Base-by-base conservation (phyloP, 495 filamentous ascomycete species). In the Astrothelium subdiscretum region DNA sequence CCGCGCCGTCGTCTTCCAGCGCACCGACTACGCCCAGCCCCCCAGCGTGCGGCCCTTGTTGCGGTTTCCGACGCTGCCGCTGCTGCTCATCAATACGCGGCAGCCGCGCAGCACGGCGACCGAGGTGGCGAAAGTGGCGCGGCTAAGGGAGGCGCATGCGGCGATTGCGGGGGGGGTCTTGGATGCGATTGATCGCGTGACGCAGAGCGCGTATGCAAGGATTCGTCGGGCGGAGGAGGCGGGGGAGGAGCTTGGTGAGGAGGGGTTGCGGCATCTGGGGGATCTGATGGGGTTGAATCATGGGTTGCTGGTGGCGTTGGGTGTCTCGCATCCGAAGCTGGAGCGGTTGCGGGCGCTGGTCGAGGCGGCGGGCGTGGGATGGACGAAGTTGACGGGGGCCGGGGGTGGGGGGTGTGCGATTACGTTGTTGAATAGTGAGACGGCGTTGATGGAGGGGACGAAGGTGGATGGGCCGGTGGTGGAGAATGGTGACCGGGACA, bases 381-480 rank as follows among this genome's bases (percentile, higher is more conserved):
- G 91, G 90, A 95, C 94, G 4, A 98, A 98, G 71, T 81, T 98
- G 57, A 98, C 94, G 1, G 94, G 94, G 61, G 94, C 92, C 5
- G 94, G 94, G 13, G 94, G 92, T 3, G 94, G 94, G 42, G 94
- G 94, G 0, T 96, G 94, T 72, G 91, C 91, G 1, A 97, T 98
- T 67, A 94, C 92, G 2, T 74, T 98, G 4, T 77, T 97, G 42
- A 88, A 85, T 62, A 89, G 91, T 0, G 78, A 81, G 59, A 18
- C 42, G 44, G 10, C 13, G 40, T 0, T 40, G 24, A 29, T 10
- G 24, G 15, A 54, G 48, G 48, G n/a, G 22, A 4, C 12, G 48
- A 24, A 20, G 20, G n/a, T 18, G 10, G 43, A 48, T 20, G 43
- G 10, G 43, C 13, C 43, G n/a, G 12, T 15, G 43, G n/a, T 48